A percentile compares a stretch with the other conserved stretches of the same genome.
These are phyloP conservation scores for Prunus salicina DNA, from an alignment of 306 rosid genomes.

Conservation along the genomic window DNA sequence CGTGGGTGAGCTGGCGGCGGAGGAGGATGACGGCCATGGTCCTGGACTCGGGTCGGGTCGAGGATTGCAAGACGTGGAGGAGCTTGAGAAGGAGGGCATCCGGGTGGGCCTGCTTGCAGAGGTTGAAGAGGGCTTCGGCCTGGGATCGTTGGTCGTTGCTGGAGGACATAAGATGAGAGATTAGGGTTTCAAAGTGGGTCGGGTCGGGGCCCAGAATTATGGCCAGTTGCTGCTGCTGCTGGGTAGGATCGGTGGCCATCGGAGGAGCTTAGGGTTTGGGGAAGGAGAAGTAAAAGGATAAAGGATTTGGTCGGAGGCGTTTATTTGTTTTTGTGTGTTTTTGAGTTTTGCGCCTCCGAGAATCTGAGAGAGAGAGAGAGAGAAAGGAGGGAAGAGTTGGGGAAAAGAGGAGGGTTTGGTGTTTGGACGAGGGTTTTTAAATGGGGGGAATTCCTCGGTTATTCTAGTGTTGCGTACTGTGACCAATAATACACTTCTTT, in stretches of 20 bases:
- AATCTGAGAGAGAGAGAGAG: too few relatives aligned
- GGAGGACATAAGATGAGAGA: constrained; percentile 49
- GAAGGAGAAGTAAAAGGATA: not conserved
- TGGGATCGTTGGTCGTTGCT: constrained; percentile 52
- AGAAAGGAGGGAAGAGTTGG: too few relatives aligned
- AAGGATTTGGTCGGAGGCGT: not conserved
- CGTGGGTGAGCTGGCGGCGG: constrained; percentile 64
- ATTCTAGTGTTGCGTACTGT: too few relatives aligned
- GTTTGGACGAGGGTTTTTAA: too few relatives aligned
- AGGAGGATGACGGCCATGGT: constrained; percentile 64
- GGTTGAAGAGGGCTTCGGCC: constrained; percentile 63
- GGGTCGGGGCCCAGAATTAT: constrained; percentile 46
- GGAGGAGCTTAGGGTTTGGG: constrained; percentile 19
- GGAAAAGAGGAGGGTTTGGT: too few relatives aligned
- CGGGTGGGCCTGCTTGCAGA: constrained; percentile 53
- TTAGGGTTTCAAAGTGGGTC: constrained; percentile 55
- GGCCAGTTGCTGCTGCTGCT: constrained; percentile 34
- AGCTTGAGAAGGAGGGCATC: constrained; percentile 47
- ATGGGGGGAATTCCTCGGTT: too few relatives aligned
- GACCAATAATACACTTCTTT: too few relatives aligned
- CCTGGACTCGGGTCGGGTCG: constrained; percentile 42
- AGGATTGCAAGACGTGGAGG: constrained; percentile 44
- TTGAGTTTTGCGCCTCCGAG: too few relatives aligned
- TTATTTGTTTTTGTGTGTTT: too few relatives aligned
- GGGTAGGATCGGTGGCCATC: constrained; percentile 48